Conservation (phyloP, 345 rosid species). For the Leavenworthia alabamica region DNA sequence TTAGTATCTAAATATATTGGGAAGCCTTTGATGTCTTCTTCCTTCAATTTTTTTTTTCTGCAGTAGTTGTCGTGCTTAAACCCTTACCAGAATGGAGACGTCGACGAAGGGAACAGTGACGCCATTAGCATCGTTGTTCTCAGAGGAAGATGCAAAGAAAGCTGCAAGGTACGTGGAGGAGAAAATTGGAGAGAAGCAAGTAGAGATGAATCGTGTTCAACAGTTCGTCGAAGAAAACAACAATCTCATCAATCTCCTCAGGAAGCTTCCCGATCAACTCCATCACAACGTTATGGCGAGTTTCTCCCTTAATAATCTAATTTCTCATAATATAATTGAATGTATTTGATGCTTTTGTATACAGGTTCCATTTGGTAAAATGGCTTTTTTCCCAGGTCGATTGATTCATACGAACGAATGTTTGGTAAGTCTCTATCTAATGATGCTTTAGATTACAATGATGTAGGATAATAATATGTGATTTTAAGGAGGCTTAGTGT, state of each 20-base stretch:
- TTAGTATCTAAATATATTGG: not conserved
- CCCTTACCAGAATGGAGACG: conserved; percentile 34
- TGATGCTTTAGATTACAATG: not conserved
- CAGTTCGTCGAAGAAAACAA: conserved; percentile 60
- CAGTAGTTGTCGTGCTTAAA: conserved; percentile 1
- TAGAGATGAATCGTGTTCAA: conserved; percentile 44
- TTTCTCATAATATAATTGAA: not conserved
- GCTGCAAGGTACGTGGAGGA: conserved; percentile 67
- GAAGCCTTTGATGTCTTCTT: not conserved
- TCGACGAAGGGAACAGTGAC: conserved; percentile 54
- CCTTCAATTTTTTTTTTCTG: not conserved
- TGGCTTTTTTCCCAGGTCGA: conserved; percentile 82
- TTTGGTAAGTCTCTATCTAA: conserved; percentile 47
- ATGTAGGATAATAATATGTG: not conserved
- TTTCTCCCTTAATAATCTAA: not conserved
- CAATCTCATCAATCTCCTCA: conserved; percentile 52
- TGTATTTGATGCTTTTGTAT: not conserved
- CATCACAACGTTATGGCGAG: conserved; percentile 73
- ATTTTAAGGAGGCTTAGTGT: conserved; percentile 1
- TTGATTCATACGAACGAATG: conserved; percentile 84
- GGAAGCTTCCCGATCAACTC: conserved; percentile 70
- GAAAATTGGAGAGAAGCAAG: conserved; percentile 48
- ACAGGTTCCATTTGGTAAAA: conserved; percentile 82
- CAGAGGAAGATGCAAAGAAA: conserved; percentile 50
- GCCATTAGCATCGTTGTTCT: conserved; percentile 59